Conservation (phyloP, 306 rosid genomes). For the Fagus crenata region DNA sequence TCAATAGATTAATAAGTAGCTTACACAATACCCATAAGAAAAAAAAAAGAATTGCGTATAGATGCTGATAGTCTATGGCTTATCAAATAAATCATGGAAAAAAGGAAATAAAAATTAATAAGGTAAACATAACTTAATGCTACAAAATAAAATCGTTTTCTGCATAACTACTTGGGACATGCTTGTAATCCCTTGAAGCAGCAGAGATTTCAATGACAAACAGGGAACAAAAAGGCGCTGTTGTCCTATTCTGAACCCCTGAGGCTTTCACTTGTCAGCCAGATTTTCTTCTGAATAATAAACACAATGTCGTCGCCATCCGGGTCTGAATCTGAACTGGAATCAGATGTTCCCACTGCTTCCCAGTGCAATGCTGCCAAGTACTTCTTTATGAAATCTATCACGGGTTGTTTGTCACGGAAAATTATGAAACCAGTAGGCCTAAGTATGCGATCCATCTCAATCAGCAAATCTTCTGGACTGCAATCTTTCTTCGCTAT, state of each 20-base stretch:
- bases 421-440: slow-evolving; percentile 82
- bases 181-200: slow-evolving; percentile 50
- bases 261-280: slow-evolving; percentile 71
- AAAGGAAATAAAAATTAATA: slow-evolving; percentile 12
- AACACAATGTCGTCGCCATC: slow-evolving; percentile 63
- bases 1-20: slow-evolving; percentile 11
- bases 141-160: slow-evolving; percentile 44
- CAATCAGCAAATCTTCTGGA: slow-evolving; percentile 69
- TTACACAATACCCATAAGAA: slow-evolving; percentile 43
- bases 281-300: slow-evolving; percentile 80
- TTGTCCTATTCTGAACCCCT: slow-evolving; percentile 59
- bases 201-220: slow-evolving; percentile 33
- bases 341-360: slow-evolving; percentile 55
- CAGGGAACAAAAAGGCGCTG: slow-evolving; percentile 24
- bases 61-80: slow-evolving; percentile 40
- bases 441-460: slow-evolving; percentile 87
- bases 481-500: slow-evolving; percentile 71
- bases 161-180: slow-evolving; percentile 41
- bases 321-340: slow-evolving; percentile 54
- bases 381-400: slow-evolving; percentile 70
- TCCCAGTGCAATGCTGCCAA: slow-evolving; percentile 88
- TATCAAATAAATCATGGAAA: slow-evolving; percentile 38
- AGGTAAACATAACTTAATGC: slow-evolving; percentile 37
- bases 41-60: slow-evolving; percentile 43
- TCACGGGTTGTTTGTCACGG: slow-evolving; percentile 61